phyloP scores from a whole-genome alignment of 495 filamentous ascomycete genomes.

The Coniosporium apollinis region DNA sequence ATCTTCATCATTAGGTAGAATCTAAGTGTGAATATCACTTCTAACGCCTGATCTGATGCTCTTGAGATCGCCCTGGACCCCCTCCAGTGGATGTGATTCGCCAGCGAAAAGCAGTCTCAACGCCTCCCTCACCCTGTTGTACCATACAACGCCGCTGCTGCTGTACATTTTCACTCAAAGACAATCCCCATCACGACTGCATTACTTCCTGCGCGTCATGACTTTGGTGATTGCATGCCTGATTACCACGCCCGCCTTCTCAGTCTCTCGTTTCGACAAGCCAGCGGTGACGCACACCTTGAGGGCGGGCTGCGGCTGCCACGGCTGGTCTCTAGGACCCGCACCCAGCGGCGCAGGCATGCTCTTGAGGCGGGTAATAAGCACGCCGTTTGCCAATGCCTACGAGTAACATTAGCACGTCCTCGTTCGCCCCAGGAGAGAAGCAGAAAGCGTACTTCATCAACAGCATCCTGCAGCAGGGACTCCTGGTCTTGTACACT shows the following conservation, averaged over 20 bases:
- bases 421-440: background rate
- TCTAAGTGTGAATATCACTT: too few relatives aligned
- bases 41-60: too few relatives aligned
- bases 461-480: slow-evolving; percentile 74
- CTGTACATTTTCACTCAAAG: too few relatives aligned
- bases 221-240: slow-evolving; percentile 92
- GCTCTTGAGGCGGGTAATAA: slow-evolving; percentile 72
- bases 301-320: slow-evolving; percentile 54
- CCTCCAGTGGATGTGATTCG: too few relatives aligned
- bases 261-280: slow-evolving; percentile 81
- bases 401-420: slow-evolving; percentile 15
- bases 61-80: too few relatives aligned
- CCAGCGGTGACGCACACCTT: slow-evolving; percentile 84
- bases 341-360: slow-evolving; percentile 43
- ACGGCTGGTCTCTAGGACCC: slow-evolving; percentile 42
- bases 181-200: too few relatives aligned
- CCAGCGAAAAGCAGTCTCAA: too few relatives aligned
- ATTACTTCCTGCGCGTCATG: slow-evolving; percentile 38
- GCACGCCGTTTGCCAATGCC: slow-evolving; percentile 66
- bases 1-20: too few relatives aligned
- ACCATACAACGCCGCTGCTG: too few relatives aligned
- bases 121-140: too few relatives aligned
- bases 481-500: slow-evolving; percentile 62
- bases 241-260: slow-evolving; percentile 76
- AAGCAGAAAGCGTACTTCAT: slow-evolving; percentile 50